Conservation (phyloP, 1,284 basidiomycete species). For the Moniliophthora roreri region DNA sequence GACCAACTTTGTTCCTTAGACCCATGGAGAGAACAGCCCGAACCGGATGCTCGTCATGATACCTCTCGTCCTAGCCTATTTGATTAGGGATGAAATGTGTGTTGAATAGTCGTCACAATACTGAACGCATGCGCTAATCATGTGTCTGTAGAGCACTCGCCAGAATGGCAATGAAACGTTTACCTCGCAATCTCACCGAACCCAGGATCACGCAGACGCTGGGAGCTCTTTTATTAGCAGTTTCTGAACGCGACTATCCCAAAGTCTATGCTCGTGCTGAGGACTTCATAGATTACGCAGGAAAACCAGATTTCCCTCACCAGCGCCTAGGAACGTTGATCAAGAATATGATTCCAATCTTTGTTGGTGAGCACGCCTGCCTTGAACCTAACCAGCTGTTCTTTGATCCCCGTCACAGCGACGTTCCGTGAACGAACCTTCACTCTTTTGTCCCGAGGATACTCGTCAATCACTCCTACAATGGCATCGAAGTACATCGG, state of each 20-base stretch:
- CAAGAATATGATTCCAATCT: constrained; percentile 40
- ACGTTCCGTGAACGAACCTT: constrained; percentile 57
- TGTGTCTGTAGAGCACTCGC: constrained; percentile 38
- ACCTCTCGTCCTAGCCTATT: constrained; percentile 60
- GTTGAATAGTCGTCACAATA: constrained; percentile 20
- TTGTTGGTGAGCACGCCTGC: constrained; percentile 45
- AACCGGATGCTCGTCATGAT: constrained; percentile 51
- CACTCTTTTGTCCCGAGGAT: constrained; percentile 55
- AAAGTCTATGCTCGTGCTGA: constrained; percentile 52
- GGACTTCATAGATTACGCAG: constrained; percentile 39
- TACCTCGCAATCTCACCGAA: constrained; percentile 45
- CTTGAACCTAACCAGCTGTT: background rate
- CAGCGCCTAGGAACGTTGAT: constrained; percentile 44
- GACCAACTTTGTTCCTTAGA: constrained; percentile 26
- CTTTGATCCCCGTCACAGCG: constrained; percentile 24
- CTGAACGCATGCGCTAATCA: background rate
- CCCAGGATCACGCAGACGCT: constrained; percentile 47
- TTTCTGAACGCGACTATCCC: constrained; percentile 52
- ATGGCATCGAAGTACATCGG: constrained; percentile 59
- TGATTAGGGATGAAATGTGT: constrained; percentile 60
- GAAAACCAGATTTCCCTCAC: constrained; percentile 42
- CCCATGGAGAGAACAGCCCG: constrained; percentile 36
- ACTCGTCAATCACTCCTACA: constrained; percentile 53
- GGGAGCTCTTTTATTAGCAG: constrained; percentile 45
- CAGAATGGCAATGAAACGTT: constrained; percentile 49